Base-by-base conservation (phyloP, 106 monocot genomes). In the Phalaenopsis equestris region DNA sequence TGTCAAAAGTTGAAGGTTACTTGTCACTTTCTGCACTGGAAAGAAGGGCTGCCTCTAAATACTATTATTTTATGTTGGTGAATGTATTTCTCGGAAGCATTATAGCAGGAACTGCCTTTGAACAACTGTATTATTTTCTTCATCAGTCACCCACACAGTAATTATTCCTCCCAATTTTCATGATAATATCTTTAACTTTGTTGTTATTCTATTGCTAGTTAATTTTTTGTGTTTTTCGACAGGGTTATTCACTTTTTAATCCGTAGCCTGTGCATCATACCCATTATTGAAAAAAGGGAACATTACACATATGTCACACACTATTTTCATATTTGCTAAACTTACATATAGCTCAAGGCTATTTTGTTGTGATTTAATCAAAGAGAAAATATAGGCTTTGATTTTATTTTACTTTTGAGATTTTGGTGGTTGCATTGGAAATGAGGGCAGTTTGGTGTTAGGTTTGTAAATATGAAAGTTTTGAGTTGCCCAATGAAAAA, bases 1-100 rank as follows among this genome's bases (percentile, higher is more conserved):
- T 98, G 97, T 98, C 97, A 74, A 98, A 98, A 83, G 57, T 92
- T 41, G 97, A 98, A 92, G 97, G 97, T 42, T 87, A 94, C 78
- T 64, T 88, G n/a, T 92, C 97, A 55, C 55, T 90, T 42, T 98
- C 97, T 30, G 84, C 92, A 38, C 79, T 98, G 48, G 97, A 98
- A 89, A 89, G 97, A 81, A 92, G 84, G 78, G 78, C 94, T 55
- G 84, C 97, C 46, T 79, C 87, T 21, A 94, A 92, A 86, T 98
- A 92, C 85, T 94, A 98, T 77, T 98, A 98, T 78, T 98, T 94
- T 67, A 98, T 94, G 89, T 47, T 98, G n/a, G 89, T 94, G 52
- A 92, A 94, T 84, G 94, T 98, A 8, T 98, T 98, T 76, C 65
- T 98, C 42, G 97, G 97, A 41, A 98, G 97, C 84, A 92, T 98